These are phyloP conservation scores for Xylaria sp. DNA, from an alignment of 2,329 filamentous ascomycete genomes.

Conservation along the genomic window DNA sequence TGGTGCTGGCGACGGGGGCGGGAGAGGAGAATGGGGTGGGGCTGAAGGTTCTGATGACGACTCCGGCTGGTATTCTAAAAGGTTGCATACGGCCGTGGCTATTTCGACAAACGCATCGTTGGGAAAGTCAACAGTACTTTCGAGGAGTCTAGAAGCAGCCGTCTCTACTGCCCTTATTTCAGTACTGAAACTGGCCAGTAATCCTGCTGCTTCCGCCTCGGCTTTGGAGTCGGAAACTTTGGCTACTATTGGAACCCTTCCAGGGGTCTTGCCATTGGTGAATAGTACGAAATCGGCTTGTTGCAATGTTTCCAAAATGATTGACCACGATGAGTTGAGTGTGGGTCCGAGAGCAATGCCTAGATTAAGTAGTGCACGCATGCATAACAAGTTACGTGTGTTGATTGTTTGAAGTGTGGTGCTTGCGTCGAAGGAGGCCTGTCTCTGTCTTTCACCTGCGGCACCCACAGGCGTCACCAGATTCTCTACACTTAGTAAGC, in stretches of 20 bases:
- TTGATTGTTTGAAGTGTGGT: conserved; percentile 69
- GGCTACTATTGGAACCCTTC: conserved; percentile 61
- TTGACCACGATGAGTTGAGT: conserved; percentile 85
- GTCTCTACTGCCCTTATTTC: conserved; percentile 91
- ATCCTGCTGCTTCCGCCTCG: conserved; percentile 62
- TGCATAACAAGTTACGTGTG: conserved; percentile 87
- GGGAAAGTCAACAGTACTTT: conserved; percentile 92
- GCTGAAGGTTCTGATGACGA: conserved; percentile 47
- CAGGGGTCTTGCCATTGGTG: conserved; percentile 66
- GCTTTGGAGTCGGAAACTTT: conserved; percentile 59
- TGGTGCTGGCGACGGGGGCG: conserved; percentile 51
- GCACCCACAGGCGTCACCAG: conserved; percentile 69
- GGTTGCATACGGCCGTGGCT: conserved; percentile 76
- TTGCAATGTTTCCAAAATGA: conserved; percentile 90
- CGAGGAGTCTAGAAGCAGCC: conserved; percentile 85
- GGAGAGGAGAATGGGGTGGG: conserved; percentile 53
- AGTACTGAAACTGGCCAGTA: conserved; percentile 75
- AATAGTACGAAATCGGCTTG: conserved; percentile 91
- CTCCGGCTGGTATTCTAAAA: conserved; percentile 65
- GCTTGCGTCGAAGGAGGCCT: conserved; percentile 66
- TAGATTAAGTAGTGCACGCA: conserved; percentile 91
- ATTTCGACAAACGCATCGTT: conserved; percentile 83
- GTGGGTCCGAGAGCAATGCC: conserved; percentile 95
- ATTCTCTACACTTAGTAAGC: conserved; percentile 78
- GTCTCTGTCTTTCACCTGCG: conserved; percentile 68